phyloP scores from a whole-genome alignment of 1,284 basidiomycete genomes.

The Leccinum fallax region DNA sequence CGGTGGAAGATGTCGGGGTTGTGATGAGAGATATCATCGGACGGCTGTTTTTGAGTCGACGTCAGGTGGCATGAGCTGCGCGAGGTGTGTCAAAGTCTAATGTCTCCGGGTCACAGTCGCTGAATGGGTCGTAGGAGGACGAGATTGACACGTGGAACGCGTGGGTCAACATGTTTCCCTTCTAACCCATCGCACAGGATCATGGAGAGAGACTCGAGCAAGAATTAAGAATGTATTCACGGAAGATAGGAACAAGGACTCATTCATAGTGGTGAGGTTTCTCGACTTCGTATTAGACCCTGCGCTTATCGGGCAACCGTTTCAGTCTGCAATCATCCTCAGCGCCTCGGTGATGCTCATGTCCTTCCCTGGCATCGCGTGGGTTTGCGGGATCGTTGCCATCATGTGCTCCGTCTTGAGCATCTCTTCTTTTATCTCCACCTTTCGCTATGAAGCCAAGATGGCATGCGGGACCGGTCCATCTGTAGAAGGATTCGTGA shows the following conservation, averaged over 20 bases:
- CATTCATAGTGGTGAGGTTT: not conserved
- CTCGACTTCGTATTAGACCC: not conserved
- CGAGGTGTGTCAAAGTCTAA: conserved; percentile 33
- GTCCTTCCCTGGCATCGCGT: too few species aligned
- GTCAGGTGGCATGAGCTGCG: conserved; percentile 71
- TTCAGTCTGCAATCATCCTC: too few species aligned
- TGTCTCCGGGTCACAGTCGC: not conserved
- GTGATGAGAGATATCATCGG: conserved; percentile 47
- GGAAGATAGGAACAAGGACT: conserved; percentile 58
- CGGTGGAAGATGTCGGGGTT: conserved; percentile 73
- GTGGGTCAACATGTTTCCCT: conserved; percentile 36
- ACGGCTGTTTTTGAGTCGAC: conserved; percentile 44
- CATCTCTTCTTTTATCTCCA: too few species aligned
- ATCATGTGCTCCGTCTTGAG: too few species aligned
- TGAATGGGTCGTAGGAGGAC: conserved; percentile 54
- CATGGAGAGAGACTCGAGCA: conserved; percentile 53
- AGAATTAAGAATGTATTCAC: conserved; percentile 43
- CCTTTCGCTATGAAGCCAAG: too few species aligned
- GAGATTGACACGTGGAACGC: conserved; percentile 79
- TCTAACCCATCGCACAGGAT: conserved; percentile 47
- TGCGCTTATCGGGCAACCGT: not conserved
- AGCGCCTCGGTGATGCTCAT: too few species aligned
- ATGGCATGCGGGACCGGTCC: not conserved
- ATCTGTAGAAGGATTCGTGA: not conserved
- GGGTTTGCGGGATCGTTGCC: too few species aligned